phyloP scores from a whole-genome alignment of 1,139 yeast genomes.

The Scheffersomyces titani region DNA sequence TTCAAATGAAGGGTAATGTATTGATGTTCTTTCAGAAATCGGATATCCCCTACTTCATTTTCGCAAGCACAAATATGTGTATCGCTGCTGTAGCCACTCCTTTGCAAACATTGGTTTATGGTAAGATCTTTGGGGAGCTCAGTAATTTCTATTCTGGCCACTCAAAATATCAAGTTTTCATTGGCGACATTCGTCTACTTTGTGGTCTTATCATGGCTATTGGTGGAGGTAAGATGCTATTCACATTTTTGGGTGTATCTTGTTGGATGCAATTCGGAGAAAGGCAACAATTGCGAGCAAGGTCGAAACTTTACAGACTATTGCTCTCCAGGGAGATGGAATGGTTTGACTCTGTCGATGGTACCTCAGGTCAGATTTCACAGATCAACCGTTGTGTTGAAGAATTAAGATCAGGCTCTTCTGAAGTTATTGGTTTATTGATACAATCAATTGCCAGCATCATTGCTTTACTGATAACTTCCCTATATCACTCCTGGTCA shows the following conservation, averaged over 20 bases:
- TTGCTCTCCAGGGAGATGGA: slow-evolving; percentile 39
- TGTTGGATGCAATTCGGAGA: slow-evolving; percentile 78
- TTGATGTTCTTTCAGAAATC: slow-evolving; percentile 24
- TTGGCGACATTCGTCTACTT: slow-evolving; percentile 43
- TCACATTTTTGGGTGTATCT: slow-evolving; percentile 57
- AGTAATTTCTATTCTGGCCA: slow-evolving; percentile 34
- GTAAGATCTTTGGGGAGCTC: slow-evolving; percentile 59
- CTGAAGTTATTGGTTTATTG: slow-evolving; percentile 65
- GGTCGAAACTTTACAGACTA: slow-evolving; percentile 41
- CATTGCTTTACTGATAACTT: slow-evolving; percentile 59
- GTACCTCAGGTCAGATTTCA: slow-evolving; percentile 62
- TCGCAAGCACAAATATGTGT: slow-evolving; percentile 25
- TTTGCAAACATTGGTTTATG: slow-evolving; percentile 63
- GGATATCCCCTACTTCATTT: slow-evolving; percentile 24
- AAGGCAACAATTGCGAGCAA: slow-evolving; percentile 59
- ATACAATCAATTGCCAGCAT: slow-evolving; percentile 54
- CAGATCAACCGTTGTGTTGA: slow-evolving; percentile 76
- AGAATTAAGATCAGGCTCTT: slow-evolving; percentile 68
- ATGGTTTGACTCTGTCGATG: slow-evolving; percentile 63
- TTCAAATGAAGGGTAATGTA: slow-evolving; percentile 10
- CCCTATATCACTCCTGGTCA: slow-evolving; percentile 82
- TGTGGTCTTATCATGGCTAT: slow-evolving; percentile 58
- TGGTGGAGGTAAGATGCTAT: slow-evolving; percentile 54
- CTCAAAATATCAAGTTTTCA: slow-evolving; percentile 30
- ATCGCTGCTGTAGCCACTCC: slow-evolving; percentile 60